Conservation (phyloP, 257 asterid species). For the Paulownia fortunei region DNA sequence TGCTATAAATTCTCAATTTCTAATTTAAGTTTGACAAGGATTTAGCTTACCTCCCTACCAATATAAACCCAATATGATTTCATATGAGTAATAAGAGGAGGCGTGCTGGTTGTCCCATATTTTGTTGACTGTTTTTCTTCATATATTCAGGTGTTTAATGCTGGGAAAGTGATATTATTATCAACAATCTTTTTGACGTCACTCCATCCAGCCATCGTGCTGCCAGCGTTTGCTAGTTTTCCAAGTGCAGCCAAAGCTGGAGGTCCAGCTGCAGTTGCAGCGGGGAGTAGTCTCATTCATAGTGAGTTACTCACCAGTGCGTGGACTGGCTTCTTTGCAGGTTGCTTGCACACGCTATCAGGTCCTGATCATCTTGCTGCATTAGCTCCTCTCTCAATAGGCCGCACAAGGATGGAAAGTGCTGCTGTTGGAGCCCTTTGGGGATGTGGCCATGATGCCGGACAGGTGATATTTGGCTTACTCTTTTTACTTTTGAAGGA, state of each 20-base stretch:
- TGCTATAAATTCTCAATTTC: background rate
- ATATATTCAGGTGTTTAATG: constrained; percentile 59
- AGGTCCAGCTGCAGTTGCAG: constrained; percentile 57
- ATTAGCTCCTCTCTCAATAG: constrained; percentile 93
- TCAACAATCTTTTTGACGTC: constrained; percentile 61
- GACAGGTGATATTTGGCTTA: constrained; percentile 83
- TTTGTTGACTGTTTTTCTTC: background rate
- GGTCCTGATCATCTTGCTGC: constrained; percentile 99
- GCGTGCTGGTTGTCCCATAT: background rate
- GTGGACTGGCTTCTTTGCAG: constrained; percentile 98
- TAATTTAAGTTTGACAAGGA: background rate
- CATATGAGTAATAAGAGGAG: background rate
- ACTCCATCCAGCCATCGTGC: constrained; percentile 61
- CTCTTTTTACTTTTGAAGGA: constrained; percentile 82
- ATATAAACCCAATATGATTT: background rate
- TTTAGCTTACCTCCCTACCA: background rate
- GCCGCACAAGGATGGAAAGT: constrained; percentile 83
- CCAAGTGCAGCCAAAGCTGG: constrained; percentile 62
- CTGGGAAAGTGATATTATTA: constrained; percentile 56
- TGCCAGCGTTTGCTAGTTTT: constrained; percentile 79
- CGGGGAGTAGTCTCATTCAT: constrained; percentile 51
- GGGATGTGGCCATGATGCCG: constrained; percentile 99
- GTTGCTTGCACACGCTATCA: constrained; percentile 93
- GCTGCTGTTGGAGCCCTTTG: constrained; percentile 97
- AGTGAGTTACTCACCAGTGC: constrained; percentile 80